These are phyloP conservation scores for Lentinula guzmanii DNA, from an alignment of 768 basidiomycete species.

Conservation along the genomic window DNA sequence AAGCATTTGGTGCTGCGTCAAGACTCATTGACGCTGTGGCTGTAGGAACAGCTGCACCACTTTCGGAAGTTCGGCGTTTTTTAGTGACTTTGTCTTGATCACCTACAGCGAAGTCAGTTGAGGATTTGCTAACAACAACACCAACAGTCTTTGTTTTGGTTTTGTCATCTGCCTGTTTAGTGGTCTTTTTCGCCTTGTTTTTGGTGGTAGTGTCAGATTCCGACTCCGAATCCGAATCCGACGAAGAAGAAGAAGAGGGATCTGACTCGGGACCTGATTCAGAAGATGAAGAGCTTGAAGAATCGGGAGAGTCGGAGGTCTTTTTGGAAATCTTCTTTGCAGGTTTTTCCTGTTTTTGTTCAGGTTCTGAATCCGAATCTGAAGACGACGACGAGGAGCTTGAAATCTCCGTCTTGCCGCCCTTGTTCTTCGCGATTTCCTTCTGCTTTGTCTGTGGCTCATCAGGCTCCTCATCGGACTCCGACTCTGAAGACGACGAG, in stretches of 20 bases:
- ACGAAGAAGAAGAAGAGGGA: constrained; percentile 22
- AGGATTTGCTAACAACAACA: background rate
- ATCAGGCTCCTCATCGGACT: background rate
- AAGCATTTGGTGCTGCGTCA: constrained; percentile 10
- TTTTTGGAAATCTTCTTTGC: background rate
- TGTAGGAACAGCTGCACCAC: constrained; percentile 43
- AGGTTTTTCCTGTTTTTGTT: background rate
- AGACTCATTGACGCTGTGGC: constrained; percentile 23
- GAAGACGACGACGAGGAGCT: background rate
- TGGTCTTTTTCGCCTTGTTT: constrained; percentile 6
- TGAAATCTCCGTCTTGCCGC: background rate
- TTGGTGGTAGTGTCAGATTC: constrained; percentile 16
- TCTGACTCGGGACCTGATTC: constrained; percentile 8
- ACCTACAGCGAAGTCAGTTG: background rate
- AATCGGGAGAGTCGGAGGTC: constrained; percentile 10
- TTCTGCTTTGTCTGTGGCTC: background rate
- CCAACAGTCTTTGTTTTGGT: background rate
- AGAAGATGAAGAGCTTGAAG: constrained; percentile 10
- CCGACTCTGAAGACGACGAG: background rate
- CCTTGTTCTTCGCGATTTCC: background rate
- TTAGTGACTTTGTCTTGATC: constrained; percentile 40
- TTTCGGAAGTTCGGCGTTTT: constrained; percentile 52
- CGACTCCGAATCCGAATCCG: constrained; percentile 23
- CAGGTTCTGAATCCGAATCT: constrained; percentile 20
- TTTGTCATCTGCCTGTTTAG: background rate